Evolutionary conservation across 257 asterid species (phyloP), one percentile per base, ranked within the genome.

Genomic region (Gentiana macrophylla): DNA sequence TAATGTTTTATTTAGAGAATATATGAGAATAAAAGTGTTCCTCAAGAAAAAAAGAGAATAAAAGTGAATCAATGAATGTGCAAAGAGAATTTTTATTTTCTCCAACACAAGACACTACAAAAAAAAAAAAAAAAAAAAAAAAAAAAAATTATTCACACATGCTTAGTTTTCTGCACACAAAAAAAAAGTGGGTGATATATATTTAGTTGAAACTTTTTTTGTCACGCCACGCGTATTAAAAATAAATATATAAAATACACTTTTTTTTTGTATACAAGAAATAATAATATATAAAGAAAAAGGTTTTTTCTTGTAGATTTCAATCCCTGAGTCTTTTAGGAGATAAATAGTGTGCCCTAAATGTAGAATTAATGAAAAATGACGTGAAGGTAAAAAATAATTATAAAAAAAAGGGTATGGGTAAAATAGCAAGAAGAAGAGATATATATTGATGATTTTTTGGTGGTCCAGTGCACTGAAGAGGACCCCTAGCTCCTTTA

Each of bases 381-480:
- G 46, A 37, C n/a, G 6, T 32, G 1, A 35, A 24, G 4, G 36
- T n/a, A 32, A 9, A 43, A 53, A 53, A 53, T 53, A 5, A 33
- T n/a, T 52, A 1, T n/a, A 33, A 13, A 32, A 51, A 50, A 13
- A 48, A 32, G 4, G 9, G n/a, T n/a, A 49, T 9, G 37, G n/a
- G 15, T 47, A 6, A 37, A 6, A 51, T 47, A 5, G 35, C 52
- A 41, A 52, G 57, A 60, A n/a, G 59, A 49, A 53, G 55, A 53
- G 50, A 34, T 37, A 37, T 37, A 37, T 11, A 54, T 50, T 61
- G 56, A n/a, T 59, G 44, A 54, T 36, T 11, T 58, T 52, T 57
- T 50, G 10, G 76, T 66, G 76, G 76, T 66, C 70, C 61, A 53
- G 61, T 62, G 60, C 48, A 34, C 32, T 50, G 59, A 67, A 37